phyloP scores from a whole-genome alignment of 2,329 filamentous ascomycete genomes.

The Penicillium palitans region DNA sequence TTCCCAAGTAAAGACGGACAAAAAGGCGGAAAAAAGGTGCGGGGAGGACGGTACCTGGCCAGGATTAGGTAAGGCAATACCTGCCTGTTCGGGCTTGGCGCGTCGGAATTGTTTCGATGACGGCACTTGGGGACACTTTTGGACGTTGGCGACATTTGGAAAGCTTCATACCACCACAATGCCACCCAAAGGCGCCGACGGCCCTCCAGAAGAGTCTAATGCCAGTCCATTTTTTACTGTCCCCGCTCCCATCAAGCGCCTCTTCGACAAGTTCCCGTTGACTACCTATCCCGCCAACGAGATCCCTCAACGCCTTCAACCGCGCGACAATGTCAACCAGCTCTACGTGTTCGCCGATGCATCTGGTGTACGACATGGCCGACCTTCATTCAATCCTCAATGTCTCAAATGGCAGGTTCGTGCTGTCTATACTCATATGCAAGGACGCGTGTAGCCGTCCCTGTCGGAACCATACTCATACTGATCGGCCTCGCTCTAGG shows the following conservation, averaged over 20 bases:
- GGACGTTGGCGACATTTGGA: neutral
- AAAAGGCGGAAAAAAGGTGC: neutral
- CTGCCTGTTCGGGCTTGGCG: conserved; percentile 12
- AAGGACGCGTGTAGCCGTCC: neutral
- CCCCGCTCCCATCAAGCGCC: conserved; percentile 72
- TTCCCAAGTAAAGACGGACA: neutral
- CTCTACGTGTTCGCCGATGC: conserved; percentile 76
- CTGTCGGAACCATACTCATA: conserved; percentile 8
- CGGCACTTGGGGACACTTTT: neutral
- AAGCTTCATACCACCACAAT: conserved; percentile 18
- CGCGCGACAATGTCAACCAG: conserved; percentile 51
- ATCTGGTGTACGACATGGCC: conserved; percentile 59
- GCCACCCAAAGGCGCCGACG: conserved; percentile 26
- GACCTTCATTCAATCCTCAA: conserved; percentile 83
- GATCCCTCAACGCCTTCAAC: conserved; percentile 64
- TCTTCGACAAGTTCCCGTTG: conserved; percentile 85
- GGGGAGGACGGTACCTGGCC: conserved; percentile 10
- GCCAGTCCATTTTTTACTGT: conserved; percentile 41
- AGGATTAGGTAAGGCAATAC: conserved; percentile 12
- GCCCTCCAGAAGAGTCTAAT: conserved; percentile 9
- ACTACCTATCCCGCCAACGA: conserved; percentile 71
- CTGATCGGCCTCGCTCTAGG: conserved; percentile 50
- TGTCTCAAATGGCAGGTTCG: conserved; percentile 95
- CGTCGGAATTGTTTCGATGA: conserved; percentile 13
- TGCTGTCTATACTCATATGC: neutral